Percentiles rank a stretch among this genome's conserved stretches.
Conservation (phyloP, 495 filamentous ascomycete species). For the Niebla homalea region DNA sequence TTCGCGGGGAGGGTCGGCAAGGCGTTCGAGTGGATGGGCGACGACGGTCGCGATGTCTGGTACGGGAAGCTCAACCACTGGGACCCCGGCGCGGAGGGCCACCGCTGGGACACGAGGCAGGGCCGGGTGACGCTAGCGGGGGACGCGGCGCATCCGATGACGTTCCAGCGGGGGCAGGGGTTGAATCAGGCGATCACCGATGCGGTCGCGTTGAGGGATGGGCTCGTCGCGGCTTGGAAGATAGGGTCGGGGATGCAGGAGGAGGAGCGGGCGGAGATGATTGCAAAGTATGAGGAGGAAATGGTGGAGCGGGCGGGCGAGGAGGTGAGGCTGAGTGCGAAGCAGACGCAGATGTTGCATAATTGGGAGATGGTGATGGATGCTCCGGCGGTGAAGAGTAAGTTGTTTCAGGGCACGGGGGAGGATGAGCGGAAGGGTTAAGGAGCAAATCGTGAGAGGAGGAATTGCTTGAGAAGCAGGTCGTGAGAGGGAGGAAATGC, state of each 20-base stretch:
- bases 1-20: constrained; percentile 30
- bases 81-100: background rate
- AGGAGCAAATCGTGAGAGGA: background rate
- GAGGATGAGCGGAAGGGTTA: background rate
- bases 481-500: too few species aligned
- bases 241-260: background rate
- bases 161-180: constrained; percentile 37
- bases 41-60: constrained; percentile 26
- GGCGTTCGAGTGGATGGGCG: constrained; percentile 29
- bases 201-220: constrained; percentile 12
- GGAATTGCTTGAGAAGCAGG: background rate
- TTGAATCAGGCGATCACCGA: constrained; percentile 36
- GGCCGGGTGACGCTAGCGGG: constrained; percentile 33
- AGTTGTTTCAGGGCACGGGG: background rate
- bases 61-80: constrained; percentile 28
- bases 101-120: constrained; percentile 30
- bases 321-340: constrained; percentile 28
- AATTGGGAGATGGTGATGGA: constrained; percentile 28
- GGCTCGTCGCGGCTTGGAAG: background rate
- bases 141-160: constrained; percentile 40
- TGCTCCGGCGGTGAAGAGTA: constrained; percentile 16
- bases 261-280: constrained; percentile 9
- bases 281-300: constrained; percentile 33
- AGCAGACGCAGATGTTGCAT: constrained; percentile 32
- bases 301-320: constrained; percentile 34